Evolutionary conservation across 2,329 filamentous ascomycete genomes (phyloP), one percentile per base, ranked within the genome.

Genomic region (Alternaria atra): DNA sequence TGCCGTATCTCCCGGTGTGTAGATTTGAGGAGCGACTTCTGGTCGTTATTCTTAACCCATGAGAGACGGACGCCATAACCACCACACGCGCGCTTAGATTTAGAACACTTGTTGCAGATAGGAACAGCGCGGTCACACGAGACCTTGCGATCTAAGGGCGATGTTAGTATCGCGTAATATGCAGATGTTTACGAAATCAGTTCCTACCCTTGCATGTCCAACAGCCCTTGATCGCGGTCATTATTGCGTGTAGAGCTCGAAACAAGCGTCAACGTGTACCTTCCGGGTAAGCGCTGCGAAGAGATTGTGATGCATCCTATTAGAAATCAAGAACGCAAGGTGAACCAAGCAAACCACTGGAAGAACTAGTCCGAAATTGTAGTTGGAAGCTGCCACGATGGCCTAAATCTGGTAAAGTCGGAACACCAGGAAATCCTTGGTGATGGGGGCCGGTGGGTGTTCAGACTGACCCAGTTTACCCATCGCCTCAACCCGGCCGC

Each of bases 51-150:
- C 23, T 56, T 29, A 1, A 60, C 42, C 66, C 66, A 68, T 1
- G 44, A 55, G 17, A 68, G 64, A 17, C 61, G 61, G 9, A 66
- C 9, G 4, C 57, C 64, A 52, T 68, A 66, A 10, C 65, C 63
- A 17, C 58, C 55, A 17, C 65, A 68, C 30, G 20, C 25, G n/a
- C 61, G 61, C 40, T 59, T 64, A 9, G 56, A 35, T 25, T 61
- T 63, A 0, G 50, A 42, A 32, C 65, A 68, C 46, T 52, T 48
- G 6, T 48, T 40, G 29, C 64, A 68, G 4, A 1, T 15, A 3
- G 66, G 66, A 17, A 42, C 13, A 37, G 48, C 46, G 15, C 59
- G 55, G 34, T 68, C 64, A 51, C 64, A 66, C 12, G 52, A 53
- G 10, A 66, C 54, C 34, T 60, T 65, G 17, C 64, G 55, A 52